Evolutionary conservation across 352 stramenopile genomes (phyloP), one percentile per base, ranked within the genome.

Genomic region (Phytophthora idaei): DNA sequence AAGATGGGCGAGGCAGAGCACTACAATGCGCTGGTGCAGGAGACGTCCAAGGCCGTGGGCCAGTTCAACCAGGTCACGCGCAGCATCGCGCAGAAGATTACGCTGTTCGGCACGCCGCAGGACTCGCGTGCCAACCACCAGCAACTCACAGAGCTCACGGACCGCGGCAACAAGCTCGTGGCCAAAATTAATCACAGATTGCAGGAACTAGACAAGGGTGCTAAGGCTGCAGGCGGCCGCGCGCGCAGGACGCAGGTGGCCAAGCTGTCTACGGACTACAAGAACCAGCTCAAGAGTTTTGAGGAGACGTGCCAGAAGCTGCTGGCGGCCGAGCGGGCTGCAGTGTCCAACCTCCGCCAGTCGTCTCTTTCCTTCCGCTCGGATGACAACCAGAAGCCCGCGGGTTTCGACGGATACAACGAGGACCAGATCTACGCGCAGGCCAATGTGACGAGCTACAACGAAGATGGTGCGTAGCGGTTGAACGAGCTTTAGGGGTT

Each of bases 391-490:
- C 42, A 75, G 46, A 81, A 74, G 34, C 67, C 64, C 8, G 71
- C 12, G 41, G 69, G 69, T 17, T 76, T 89, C 41, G 71, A 74
- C 58, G 80, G 82, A 47, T 89, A 89, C 65, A 87, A 77, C 52
- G 82, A 90, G 64, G 80, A 89, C 63, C 80, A 90, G 65, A 72
- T 90, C 15, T 87, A 88, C 50, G 74, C 82, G 8, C 82, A 90
- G 53, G 80, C 77, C 6, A 84, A 89, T 53, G 80, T 90, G 12
- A 77, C 59, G 12, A 78, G 68, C 32, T 90, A 90, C 67, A 78
- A 89, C 50, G 80, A 88, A 65, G 80, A 90, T 47, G 79, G 79
- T 88, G 54, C 31, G 77, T 73, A 25, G 9, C 10, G 2, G 49
- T 34, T 58, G 27, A 29, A 48, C 28, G 11, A 14, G 9, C 37